These are phyloP conservation scores for Russula foetens DNA, from an alignment of 768 basidiomycete species.

Conservation along the genomic window DNA sequence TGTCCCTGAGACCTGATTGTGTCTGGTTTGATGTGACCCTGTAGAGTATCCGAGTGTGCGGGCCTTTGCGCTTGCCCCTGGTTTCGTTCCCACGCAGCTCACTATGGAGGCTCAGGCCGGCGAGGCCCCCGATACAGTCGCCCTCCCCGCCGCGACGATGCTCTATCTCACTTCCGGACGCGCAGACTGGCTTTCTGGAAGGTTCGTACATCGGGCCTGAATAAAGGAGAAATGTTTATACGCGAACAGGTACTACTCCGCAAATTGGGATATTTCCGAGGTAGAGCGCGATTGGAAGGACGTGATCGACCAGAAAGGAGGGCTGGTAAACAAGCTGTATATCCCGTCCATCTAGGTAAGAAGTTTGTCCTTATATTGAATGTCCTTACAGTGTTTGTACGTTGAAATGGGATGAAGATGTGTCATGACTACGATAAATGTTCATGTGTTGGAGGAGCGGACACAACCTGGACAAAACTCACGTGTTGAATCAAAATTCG, in stretches of 20 bases:
- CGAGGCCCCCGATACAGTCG: neutral
- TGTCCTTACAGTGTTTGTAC: no score
- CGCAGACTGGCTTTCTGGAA: constrained; percentile 3
- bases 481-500: neutral
- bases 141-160: neutral
- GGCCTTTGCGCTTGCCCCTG: neutral
- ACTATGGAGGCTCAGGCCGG: neutral
- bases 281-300: constrained; percentile 8
- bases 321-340: neutral
- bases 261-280: constrained; percentile 3
- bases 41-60: neutral
- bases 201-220: neutral
- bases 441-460: neutral
- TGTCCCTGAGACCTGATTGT: neutral
- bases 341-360: neutral
- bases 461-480: neutral
- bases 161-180: constrained; percentile 1
- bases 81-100: neutral
- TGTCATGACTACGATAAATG: neutral
- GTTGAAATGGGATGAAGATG: neutral
- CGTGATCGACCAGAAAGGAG: neutral
- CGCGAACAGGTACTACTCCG: neutral
- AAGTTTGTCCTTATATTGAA: neutral
- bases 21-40: neutral
- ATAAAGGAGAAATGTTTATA: neutral